A percentile compares a stretch with the other conserved stretches of the same genome.
Conservation (phyloP, 495 filamentous ascomycete genomes). For the Trichocladium antarcticum region DNA sequence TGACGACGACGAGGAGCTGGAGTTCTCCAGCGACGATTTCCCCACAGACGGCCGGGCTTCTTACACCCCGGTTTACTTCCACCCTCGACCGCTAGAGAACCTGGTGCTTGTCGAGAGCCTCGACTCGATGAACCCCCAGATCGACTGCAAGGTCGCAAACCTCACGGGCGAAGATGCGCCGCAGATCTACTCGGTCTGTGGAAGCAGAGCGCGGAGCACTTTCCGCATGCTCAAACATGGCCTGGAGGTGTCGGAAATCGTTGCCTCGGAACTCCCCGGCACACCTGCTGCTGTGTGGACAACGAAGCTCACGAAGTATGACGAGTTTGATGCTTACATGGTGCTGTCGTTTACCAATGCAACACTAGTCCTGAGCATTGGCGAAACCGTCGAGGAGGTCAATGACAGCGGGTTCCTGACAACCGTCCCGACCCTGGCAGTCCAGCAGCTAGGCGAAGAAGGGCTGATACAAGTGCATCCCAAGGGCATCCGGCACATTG, state of each 20-base stretch:
- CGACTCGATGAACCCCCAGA: slow-evolving; percentile 77
- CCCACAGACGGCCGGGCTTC: slow-evolving; percentile 57
- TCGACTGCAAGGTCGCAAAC: slow-evolving; percentile 85
- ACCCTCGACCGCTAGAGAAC: slow-evolving; percentile 67
- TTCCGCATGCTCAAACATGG: slow-evolving; percentile 89
- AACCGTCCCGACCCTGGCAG: slow-evolving; percentile 77
- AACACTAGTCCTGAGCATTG: slow-evolving; percentile 79
- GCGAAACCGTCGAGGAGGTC: slow-evolving; percentile 91
- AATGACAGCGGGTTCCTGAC: slow-evolving; percentile 87
- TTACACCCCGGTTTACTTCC: slow-evolving; percentile 72
- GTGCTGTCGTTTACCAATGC: slow-evolving; percentile 57
- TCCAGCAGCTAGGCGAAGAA: slow-evolving; percentile 88
- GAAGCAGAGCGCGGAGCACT: slow-evolving; percentile 72
- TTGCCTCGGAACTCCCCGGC: slow-evolving; percentile 77
- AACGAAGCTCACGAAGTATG: slow-evolving; percentile 67
- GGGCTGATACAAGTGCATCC: slow-evolving; percentile 89
- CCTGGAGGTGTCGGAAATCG: slow-evolving; percentile 82
- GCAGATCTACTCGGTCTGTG: slow-evolving; percentile 88
- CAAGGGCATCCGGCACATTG: slow-evolving; percentile 83
- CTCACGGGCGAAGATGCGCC: slow-evolving; percentile 84
- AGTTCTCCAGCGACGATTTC: slow-evolving; percentile 73
- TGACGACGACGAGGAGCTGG: slow-evolving; percentile 64
- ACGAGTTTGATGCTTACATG: slow-evolving; percentile 74
- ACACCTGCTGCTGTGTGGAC: slow-evolving; percentile 88
- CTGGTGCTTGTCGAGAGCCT: slow-evolving; percentile 75